Evolutionary conservation across 2,329 filamentous ascomycete species (phyloP).

Genomic region (Cordyceps tenuipes): DNA sequence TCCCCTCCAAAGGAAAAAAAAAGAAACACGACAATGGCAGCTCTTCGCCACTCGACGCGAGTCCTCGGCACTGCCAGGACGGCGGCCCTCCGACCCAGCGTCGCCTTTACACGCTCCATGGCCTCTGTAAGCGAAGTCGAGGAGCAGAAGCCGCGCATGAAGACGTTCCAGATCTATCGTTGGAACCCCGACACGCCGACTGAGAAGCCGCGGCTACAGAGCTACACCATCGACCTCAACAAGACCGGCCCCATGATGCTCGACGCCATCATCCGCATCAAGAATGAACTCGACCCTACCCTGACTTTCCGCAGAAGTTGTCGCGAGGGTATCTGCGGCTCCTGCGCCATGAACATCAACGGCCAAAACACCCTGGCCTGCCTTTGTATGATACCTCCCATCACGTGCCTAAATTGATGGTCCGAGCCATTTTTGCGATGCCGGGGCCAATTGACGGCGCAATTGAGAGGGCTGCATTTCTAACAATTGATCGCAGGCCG

Average conservation of each 20-base stretch:
- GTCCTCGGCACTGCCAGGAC: constrained; percentile 37
- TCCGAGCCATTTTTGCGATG: neutral
- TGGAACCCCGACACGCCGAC: constrained; percentile 93
- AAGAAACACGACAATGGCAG: constrained; percentile 38
- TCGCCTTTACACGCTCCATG: constrained; percentile 43
- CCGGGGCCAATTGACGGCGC: neutral
- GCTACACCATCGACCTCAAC: constrained; percentile 90
- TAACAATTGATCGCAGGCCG: constrained; percentile 55
- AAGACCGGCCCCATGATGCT: constrained; percentile 99
- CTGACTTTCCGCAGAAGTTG: constrained; percentile 94
- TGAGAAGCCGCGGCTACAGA: constrained; percentile 92
- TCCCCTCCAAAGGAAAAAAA: constrained; percentile 12
- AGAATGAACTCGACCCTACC: constrained; percentile 97
- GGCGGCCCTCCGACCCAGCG: constrained; percentile 32
- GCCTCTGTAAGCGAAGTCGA: constrained; percentile 51
- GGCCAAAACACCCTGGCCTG: constrained; percentile 97
- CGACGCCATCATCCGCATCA: constrained; percentile 93
- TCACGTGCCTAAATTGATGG: neutral
- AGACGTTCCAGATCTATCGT: constrained; percentile 97
- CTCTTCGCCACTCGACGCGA: constrained; percentile 51
- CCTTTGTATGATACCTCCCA: constrained; percentile 60
- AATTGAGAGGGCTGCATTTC: constrained; percentile 11
- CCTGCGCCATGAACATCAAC: constrained; percentile 99
- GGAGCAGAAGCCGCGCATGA: constrained; percentile 60
- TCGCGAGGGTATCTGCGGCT: constrained; percentile 96